Percentiles rank a stretch among this genome's conserved stretches.
phyloP scores from a whole-genome alignment of 2,329 filamentous ascomycete species.

The Stromatinia cepivora region DNA sequence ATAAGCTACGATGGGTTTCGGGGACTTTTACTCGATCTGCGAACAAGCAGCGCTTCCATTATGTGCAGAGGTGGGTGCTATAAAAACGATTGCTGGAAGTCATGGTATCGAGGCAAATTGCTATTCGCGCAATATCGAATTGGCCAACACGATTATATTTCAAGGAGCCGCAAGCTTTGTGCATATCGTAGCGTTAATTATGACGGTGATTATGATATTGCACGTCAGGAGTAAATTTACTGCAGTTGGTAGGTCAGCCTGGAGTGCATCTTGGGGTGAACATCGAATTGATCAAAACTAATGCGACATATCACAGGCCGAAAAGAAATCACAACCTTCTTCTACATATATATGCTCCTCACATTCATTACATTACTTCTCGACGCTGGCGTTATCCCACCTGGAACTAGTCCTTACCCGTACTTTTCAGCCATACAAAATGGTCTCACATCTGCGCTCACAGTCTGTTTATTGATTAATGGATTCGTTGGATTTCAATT shows the following conservation, averaged over 20 bases:
- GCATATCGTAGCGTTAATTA: constrained; percentile 85
- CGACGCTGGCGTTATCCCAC: constrained; percentile 88
- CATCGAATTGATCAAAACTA: constrained; percentile 24
- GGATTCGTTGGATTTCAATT: constrained; percentile 98
- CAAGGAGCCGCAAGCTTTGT: constrained; percentile 87
- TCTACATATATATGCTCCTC: constrained; percentile 92
- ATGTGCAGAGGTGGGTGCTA: constrained; percentile 80
- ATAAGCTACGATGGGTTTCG: constrained; percentile 68
- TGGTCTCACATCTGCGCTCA: constrained; percentile 79
- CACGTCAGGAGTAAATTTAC: constrained; percentile 98
- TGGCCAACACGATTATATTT: constrained; percentile 98
- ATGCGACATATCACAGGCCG: constrained; percentile 48
- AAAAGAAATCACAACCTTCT: constrained; percentile 80
- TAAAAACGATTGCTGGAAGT: constrained; percentile 64
- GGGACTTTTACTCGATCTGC: constrained; percentile 87
- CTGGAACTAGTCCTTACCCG: constrained; percentile 75
- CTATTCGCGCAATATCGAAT: constrained; percentile 90
- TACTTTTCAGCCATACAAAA: constrained; percentile 91
- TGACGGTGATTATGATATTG: constrained; percentile 97
- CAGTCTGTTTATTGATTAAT: constrained; percentile 90
- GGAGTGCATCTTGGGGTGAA: not conserved
- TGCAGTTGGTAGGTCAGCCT: constrained; percentile 74
- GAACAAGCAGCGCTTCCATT: constrained; percentile 80
- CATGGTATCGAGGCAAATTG: constrained; percentile 85
- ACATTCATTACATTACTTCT: constrained; percentile 86